phyloP scores from a whole-genome alignment of 306 rosid species.

The Vicia villosa region DNA sequence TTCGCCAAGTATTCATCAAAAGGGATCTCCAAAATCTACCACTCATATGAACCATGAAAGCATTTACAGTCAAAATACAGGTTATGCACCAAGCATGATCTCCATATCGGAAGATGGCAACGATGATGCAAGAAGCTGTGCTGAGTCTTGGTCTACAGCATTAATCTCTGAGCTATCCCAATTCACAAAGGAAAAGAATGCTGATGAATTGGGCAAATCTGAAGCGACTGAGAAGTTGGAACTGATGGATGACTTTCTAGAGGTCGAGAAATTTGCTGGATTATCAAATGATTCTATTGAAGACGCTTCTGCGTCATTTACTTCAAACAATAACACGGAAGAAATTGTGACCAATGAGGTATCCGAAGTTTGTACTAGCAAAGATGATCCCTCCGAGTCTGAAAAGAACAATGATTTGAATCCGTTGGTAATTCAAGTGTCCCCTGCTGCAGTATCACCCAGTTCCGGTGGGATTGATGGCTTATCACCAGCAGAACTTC shows the following conservation, averaged over 20 bases:
- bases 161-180: slow-evolving; percentile 65
- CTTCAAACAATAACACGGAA: slow-evolving; percentile 43
- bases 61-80: slow-evolving; percentile 65
- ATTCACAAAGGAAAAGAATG: slow-evolving; percentile 58
- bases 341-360: slow-evolving; percentile 50
- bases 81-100: slow-evolving; percentile 76
- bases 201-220: slow-evolving; percentile 58
- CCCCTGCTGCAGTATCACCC: slow-evolving; percentile 39
- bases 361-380: slow-evolving; percentile 42
- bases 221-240: slow-evolving; percentile 71
- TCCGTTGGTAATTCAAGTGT: slow-evolving; percentile 42
- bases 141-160: slow-evolving; percentile 75
- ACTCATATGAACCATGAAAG: slow-evolving; percentile 65
- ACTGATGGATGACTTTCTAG: slow-evolving; percentile 98
- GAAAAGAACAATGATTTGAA: slow-evolving; percentile 49
- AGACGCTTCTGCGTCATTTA: slow-evolving; percentile 42
- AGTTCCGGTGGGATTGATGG: slow-evolving; percentile 37
- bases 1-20: slow-evolving; percentile 60
- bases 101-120: slow-evolving; percentile 96
- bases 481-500: slow-evolving; percentile 58
- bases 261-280: slow-evolving; percentile 95
- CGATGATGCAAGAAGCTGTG: slow-evolving; percentile 73
- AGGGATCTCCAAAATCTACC: slow-evolving; percentile 75
- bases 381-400: slow-evolving; percentile 43
- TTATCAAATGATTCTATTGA: slow-evolving; percentile 64